phyloP scores from a whole-genome alignment of 306 rosid species.

The Bauhinia variegata region DNA sequence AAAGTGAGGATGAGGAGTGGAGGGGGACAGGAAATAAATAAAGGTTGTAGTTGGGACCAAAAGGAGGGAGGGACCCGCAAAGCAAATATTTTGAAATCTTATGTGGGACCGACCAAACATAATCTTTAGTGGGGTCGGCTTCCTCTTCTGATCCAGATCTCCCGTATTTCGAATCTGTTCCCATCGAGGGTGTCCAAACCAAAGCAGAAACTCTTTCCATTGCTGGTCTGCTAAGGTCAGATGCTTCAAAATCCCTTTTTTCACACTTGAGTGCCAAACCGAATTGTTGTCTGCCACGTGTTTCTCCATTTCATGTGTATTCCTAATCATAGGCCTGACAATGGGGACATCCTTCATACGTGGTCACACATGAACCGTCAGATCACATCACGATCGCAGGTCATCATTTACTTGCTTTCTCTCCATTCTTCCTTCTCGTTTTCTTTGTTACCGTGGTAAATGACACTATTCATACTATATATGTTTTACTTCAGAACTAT shows the following conservation, averaged over 20 bases:
- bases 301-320: constrained; percentile 43
- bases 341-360: constrained; percentile 41
- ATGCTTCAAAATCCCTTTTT: constrained; percentile 41
- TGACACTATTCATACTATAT: no score
- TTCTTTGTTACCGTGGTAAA: no score
- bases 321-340: constrained; percentile 51
- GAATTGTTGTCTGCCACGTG: constrained; percentile 70
- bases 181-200: constrained; percentile 70
- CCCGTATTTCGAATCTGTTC: constrained; percentile 65
- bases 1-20: no score
- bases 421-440: no score
- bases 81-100: constrained; percentile 49
- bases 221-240: no score
- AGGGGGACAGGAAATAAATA: constrained; percentile 49
- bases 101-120: constrained; percentile 54
- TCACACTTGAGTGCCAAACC: constrained; percentile 60
- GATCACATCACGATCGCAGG: constrained; percentile 51
- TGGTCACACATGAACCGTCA: constrained; percentile 57
- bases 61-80: constrained; percentile 37
- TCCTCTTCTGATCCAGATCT: constrained; percentile 52
- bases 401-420: constrained; percentile 15
- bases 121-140: constrained; percentile 53
- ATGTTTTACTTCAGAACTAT: no score
- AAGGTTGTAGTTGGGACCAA: constrained; percentile 47
- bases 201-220: constrained; percentile 37